phyloP scores from a whole-genome alignment of 1,284 basidiomycete genomes.

The Pseudozyma thailandica region DNA sequence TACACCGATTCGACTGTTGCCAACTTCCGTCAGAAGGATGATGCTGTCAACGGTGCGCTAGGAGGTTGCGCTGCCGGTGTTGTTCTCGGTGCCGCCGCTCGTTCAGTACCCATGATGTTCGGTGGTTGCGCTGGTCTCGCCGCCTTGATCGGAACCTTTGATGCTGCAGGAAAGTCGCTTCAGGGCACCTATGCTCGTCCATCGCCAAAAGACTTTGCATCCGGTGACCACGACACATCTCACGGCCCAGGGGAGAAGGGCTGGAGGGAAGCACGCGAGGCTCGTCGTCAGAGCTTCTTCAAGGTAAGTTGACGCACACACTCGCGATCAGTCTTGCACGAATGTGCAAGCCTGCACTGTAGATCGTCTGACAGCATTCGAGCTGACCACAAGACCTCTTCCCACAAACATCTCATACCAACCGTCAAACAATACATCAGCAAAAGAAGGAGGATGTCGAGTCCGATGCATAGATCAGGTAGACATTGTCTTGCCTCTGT shows the following conservation, averaged over 20 bases:
- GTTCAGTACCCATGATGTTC: constrained; percentile 84
- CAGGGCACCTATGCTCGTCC: constrained; percentile 43
- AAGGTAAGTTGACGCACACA: constrained; percentile 64
- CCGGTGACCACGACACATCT: constrained; percentile 45
- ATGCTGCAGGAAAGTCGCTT: constrained; percentile 76
- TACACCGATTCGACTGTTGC: constrained; percentile 82
- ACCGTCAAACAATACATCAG: constrained; percentile 1
- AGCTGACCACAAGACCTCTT: not conserved
- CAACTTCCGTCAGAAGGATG: constrained; percentile 83
- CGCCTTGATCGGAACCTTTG: constrained; percentile 82
- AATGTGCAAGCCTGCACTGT: no score
- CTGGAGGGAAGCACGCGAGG: constrained; percentile 70
- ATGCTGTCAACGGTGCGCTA: constrained; percentile 83
- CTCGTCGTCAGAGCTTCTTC: constrained; percentile 70
- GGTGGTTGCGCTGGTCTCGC: constrained; percentile 84
- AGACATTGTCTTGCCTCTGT: not conserved
- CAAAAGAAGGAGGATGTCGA: constrained; percentile 52
- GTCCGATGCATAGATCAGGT: constrained; percentile 43
- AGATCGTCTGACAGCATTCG: no score
- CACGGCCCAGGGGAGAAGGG: constrained; percentile 65
- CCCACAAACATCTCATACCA: not conserved
- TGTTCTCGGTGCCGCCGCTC: constrained; percentile 84
- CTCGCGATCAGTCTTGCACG: no score
- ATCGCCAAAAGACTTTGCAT: constrained; percentile 37
- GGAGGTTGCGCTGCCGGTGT: constrained; percentile 94